Base-by-base conservation (phyloP, 345 rosid species). In the Microthlaspi erraticum region DNA sequence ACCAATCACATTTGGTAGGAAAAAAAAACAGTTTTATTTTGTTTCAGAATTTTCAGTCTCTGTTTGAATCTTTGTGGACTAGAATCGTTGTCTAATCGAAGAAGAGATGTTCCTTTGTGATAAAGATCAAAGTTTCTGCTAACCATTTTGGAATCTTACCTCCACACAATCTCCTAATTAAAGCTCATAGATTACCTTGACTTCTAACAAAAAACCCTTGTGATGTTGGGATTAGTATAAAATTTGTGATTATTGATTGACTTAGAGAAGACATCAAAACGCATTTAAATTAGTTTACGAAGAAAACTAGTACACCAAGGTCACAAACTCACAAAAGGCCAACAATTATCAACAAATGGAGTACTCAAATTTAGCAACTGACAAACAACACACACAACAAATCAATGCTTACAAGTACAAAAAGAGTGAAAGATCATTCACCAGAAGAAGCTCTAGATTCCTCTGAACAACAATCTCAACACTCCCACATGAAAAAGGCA, bases 371-470 rank as follows among this genome's bases (percentile, higher is more conserved):
- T 39, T 60, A 43, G 32, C 31, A 45, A 54, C 50, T 64, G 46
- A 64, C 71, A 64, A 29, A 39, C 33, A 38, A 12, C 64, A 56
- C 65, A 72, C 77, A 33, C 64, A 72, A 73, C 44, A 73, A 17
- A 37, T 37, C 5, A 72, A 72, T 45, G 65, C 50, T 72, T 64
- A 56, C 65, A 52, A 42, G 53, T 41, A 19, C 62, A 60, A 31
- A 31, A 46, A 32, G 26, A 61, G 68, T 31, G 20, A 37, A 37
- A 70, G 59, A 66, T 46, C 31, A 42, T 41, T 46, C 55, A 63
- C 44, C 58, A n/a, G 34, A 64, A 50, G 46, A 64, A 50, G 46
- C 39, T 51, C 26, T 8, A 60, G 66, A 12, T n/a, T 37, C 11
- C 17, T 48, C 50, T 36, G 34, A 54, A 67, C 34, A 67, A 53